These are phyloP conservation scores for Penicillium cosmopolitanum DNA, from an alignment of 495 filamentous ascomycete genomes.

Conservation along the genomic window DNA sequence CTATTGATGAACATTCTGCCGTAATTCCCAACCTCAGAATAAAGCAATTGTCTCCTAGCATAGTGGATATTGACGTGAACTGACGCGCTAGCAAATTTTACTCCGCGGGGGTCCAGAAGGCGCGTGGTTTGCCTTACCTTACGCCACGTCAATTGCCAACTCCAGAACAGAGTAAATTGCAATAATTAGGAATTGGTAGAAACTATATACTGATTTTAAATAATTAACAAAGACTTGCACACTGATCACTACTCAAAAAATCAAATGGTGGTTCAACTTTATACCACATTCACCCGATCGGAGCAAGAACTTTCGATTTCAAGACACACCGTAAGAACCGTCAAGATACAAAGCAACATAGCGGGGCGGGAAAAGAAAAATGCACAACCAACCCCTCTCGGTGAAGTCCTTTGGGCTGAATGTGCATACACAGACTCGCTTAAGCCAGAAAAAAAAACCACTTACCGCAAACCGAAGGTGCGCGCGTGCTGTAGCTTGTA, in stretches of 20 bases:
- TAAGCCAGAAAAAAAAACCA: background rate
- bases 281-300: too few species aligned
- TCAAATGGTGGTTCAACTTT: too few species aligned
- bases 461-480: too few species aligned
- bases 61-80: constrained; percentile 3
- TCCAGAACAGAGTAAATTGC: background rate
- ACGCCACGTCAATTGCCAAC: constrained; percentile 1
- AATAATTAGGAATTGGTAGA: background rate
- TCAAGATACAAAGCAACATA: constrained; percentile 7
- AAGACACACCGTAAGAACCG: constrained; percentile 7
- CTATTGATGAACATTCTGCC: background rate
- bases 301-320: background rate
- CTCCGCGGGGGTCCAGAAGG: constrained; percentile 7
- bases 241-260: background rate
- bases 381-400: background rate
- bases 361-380: background rate
- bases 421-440: background rate
- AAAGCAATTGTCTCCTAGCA: background rate
- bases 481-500: too few species aligned
- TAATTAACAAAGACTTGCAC: background rate
- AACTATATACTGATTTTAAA: too few species aligned
- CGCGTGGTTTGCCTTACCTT: constrained; percentile 10
- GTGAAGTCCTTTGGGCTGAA: background rate
- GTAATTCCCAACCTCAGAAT: constrained; percentile 1
- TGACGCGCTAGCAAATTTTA: constrained; percentile 10